phyloP scores from a whole-genome alignment of 2,329 filamentous ascomycete genomes.

The Colletotrichum orbiculare region DNA sequence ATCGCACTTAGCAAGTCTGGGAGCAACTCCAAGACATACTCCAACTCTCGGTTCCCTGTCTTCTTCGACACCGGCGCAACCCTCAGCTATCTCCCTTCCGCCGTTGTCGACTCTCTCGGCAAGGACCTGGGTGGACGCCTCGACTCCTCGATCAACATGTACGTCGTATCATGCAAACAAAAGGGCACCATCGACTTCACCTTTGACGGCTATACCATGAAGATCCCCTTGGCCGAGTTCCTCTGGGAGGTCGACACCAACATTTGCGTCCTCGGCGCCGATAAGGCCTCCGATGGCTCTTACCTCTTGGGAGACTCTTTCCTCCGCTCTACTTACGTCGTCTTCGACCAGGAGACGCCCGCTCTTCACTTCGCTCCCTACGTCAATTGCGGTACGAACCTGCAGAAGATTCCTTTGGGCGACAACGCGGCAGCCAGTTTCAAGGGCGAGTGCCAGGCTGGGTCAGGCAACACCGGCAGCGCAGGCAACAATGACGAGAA shows the following conservation, averaged over 20 bases:
- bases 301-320: constrained; percentile 57
- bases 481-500: constrained; percentile 12
- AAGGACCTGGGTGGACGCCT: constrained; percentile 57
- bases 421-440: constrained; percentile 38
- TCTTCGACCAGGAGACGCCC: constrained; percentile 43
- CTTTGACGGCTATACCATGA: constrained; percentile 57
- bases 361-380: constrained; percentile 43
- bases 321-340: constrained; percentile 56
- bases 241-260: constrained; percentile 51
- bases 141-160: constrained; percentile 53
- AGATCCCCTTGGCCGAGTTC: constrained; percentile 59
- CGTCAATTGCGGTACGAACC: constrained; percentile 41
- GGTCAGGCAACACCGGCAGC: constrained; percentile 15
- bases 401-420: constrained; percentile 40
- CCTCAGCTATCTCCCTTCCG: constrained; percentile 72
- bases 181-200: constrained; percentile 58
- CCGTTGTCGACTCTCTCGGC: constrained; percentile 60
- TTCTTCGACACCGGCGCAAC: constrained; percentile 76
- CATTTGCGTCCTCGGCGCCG: constrained; percentile 59
- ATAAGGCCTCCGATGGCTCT: constrained; percentile 47
- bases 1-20: constrained; percentile 48
- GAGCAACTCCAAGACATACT: constrained; percentile 39
- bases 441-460: constrained; percentile 38
- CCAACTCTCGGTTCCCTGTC: constrained; percentile 53
- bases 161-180: constrained; percentile 60